Conservation (phyloP, 2,329 filamentous ascomycete genomes). For the Talaromyces funiculosus region DNA sequence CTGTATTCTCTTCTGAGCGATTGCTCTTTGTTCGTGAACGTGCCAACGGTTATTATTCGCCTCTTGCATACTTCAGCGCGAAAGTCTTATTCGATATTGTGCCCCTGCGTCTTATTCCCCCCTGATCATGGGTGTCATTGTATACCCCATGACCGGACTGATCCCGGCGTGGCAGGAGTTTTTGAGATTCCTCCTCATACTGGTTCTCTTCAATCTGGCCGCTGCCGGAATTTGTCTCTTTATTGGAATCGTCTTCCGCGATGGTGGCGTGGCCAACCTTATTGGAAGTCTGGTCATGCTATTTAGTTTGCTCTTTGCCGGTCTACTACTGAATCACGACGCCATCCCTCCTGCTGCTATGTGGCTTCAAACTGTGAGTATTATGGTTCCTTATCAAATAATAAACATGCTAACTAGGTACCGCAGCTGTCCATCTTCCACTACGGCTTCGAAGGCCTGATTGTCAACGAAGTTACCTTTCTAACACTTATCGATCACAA, state of each 20-base stretch:
- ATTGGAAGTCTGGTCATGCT: conserved; percentile 96
- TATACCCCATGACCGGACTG: conserved; percentile 96
- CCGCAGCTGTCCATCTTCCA: conserved; percentile 85
- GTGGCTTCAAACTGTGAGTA: conserved; percentile 76
- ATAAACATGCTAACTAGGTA: background rate
- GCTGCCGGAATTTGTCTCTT: conserved; percentile 91
- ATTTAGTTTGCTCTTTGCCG: conserved; percentile 91
- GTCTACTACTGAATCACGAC: conserved; percentile 88
- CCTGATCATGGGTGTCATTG: conserved; percentile 92
- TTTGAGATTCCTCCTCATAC: conserved; percentile 81
- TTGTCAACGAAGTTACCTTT: conserved; percentile 93
- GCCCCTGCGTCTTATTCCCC: conserved; percentile 86
- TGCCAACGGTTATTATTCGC: conserved; percentile 94
- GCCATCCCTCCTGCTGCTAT: conserved; percentile 78
- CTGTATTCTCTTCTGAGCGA: conserved; percentile 85
- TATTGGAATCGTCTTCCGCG: conserved; percentile 91
- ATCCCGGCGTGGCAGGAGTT: conserved; percentile 78
- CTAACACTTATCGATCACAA: conserved; percentile 88
- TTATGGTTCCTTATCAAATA: background rate
- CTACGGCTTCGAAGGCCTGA: conserved; percentile 91
- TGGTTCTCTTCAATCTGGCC: conserved; percentile 93
- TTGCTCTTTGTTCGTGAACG: conserved; percentile 87
- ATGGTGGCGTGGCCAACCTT: conserved; percentile 83
- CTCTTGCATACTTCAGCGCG: conserved; percentile 85
- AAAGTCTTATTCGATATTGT: conserved; percentile 99